These are phyloP conservation scores for Phialophora verrucosa DNA, from an alignment of 2,329 filamentous ascomycete genomes.

Conservation along the genomic window DNA sequence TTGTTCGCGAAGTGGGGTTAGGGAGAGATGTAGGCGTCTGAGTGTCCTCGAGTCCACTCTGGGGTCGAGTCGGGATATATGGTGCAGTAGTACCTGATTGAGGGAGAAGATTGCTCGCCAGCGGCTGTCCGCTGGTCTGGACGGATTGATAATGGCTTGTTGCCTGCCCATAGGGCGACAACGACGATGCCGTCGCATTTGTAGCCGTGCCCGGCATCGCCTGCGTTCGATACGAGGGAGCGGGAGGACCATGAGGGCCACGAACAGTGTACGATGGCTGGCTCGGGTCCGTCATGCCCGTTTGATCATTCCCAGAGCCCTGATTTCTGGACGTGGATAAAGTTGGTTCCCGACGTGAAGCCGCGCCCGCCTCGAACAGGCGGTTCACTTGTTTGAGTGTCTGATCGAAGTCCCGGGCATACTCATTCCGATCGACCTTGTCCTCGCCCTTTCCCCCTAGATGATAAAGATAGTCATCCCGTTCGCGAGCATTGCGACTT, in stretches of 20 bases:
- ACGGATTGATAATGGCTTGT: background rate
- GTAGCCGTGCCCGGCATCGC: background rate
- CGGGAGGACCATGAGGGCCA: background rate
- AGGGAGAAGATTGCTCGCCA: background rate
- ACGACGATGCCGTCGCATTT: background rate
- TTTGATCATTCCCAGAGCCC: background rate
- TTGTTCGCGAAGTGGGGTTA: background rate
- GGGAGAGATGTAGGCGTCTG: background rate
- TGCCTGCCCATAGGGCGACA: background rate
- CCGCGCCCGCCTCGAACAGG: background rate
- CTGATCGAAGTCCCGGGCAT: background rate
- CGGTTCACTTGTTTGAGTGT: background rate
- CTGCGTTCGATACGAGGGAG: background rate
- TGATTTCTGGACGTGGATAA: background rate
- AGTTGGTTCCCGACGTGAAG: background rate
- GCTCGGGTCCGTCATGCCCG: background rate
- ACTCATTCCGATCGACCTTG: background rate
- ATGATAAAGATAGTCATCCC: background rate
- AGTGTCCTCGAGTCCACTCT: background rate
- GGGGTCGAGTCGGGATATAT: background rate
- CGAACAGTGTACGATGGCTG: background rate
- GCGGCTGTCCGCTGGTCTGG: background rate
- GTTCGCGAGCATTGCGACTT: background rate
- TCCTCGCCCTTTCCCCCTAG: background rate
- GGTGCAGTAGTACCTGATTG: background rate